Conservation (phyloP, 352 stramenopile species). For the Thalassiosira exigua region DNA sequence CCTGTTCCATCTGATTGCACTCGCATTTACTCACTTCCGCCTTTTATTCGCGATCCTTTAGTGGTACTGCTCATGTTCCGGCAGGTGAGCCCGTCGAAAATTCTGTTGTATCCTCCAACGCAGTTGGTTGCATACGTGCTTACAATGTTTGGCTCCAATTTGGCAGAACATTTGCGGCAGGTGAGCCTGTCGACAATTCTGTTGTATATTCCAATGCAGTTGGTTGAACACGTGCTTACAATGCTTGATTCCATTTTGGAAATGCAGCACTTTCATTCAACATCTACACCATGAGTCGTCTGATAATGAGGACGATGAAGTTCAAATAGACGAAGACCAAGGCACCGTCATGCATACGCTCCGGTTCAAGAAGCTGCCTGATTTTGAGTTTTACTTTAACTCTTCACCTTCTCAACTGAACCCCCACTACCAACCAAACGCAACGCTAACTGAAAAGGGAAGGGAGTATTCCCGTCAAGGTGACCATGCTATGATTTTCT, state of each 20-base stretch:
- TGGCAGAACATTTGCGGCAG: slow-evolving; percentile 74
- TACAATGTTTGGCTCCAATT: background rate
- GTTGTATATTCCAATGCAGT: no score
- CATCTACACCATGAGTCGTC: slow-evolving; percentile 58
- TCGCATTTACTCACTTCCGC: slow-evolving; percentile 66
- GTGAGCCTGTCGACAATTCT: background rate
- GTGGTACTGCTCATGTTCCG: slow-evolving; percentile 78
- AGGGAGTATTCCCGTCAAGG: no score
- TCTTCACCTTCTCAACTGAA: slow-evolving; percentile 71
- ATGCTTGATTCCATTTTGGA: background rate
- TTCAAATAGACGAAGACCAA: background rate
- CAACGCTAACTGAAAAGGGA: slow-evolving; percentile 59
- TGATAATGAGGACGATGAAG: background rate
- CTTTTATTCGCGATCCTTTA: slow-evolving; percentile 67
- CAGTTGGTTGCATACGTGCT: no score
- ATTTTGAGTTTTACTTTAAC: slow-evolving; percentile 83
- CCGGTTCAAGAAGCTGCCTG: slow-evolving; percentile 21
- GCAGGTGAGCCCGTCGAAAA: background rate
- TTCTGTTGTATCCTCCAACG: no score
- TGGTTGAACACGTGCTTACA: no score
- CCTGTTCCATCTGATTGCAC: slow-evolving; percentile 15
- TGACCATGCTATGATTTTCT: no score
- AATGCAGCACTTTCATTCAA: slow-evolving; percentile 80
- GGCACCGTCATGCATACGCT: slow-evolving; percentile 24
- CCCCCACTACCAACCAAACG: slow-evolving; percentile 46